A percentile compares a stretch with the other conserved stretches of the same genome.
phyloP scores from a whole-genome alignment of 768 basidiomycete species.

The Tulasnella sp. region DNA sequence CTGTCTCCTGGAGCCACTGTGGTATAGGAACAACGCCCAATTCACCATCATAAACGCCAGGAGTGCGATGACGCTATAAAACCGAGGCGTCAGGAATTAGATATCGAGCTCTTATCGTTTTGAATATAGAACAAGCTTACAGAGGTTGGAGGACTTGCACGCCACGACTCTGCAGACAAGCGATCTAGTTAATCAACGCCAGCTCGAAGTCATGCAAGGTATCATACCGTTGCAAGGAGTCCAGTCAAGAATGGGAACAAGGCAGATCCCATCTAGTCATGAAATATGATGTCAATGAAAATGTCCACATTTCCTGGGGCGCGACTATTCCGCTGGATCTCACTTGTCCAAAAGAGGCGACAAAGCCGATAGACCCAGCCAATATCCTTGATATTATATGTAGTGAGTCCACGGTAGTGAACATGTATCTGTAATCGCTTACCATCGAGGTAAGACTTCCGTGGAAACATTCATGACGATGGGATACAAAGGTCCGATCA shows the following conservation, averaged over 20 bases:
- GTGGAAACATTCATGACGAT: slow-evolving; percentile 4
- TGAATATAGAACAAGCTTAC: background rate
- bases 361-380: slow-evolving; percentile 24
- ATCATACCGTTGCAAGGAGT: slow-evolving; percentile 11
- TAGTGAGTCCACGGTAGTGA: background rate
- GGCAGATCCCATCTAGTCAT: slow-evolving; percentile 50
- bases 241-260: slow-evolving; percentile 50
- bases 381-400: background rate
- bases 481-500: slow-evolving; percentile 31
- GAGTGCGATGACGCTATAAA: no score
- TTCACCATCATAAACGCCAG: no score
- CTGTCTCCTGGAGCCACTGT: no score
- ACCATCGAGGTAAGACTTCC: slow-evolving; percentile 9
- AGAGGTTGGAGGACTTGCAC: slow-evolving; percentile 12
- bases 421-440: background rate
- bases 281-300: slow-evolving; percentile 26
- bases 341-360: slow-evolving; percentile 23
- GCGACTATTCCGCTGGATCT: background rate
- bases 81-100: no score
- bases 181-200: slow-evolving; percentile 22
- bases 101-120: background rate
- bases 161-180: slow-evolving; percentile 22
- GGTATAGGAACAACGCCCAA: no score
- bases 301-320: background rate
- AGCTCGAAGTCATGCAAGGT: no score